Evolutionary conservation across 768 basidiomycete genomes (phyloP).

Genomic region (Exidia glandulosa): DNA sequence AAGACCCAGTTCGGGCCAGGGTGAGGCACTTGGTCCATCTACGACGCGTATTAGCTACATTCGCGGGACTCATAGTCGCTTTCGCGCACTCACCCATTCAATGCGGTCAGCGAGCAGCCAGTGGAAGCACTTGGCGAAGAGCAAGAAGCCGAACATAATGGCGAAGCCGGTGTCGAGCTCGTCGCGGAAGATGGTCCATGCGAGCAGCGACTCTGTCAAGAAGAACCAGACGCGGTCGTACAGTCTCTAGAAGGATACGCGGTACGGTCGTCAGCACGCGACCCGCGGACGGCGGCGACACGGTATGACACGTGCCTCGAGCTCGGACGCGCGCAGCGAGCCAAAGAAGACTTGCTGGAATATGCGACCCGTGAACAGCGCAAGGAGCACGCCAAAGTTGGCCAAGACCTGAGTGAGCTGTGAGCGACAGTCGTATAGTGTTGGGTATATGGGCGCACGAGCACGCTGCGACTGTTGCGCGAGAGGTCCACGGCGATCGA

Average conservation of each 20-base stretch:
- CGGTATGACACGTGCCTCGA: slow-evolving; percentile 59
- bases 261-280: too few species aligned
- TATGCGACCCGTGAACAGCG: slow-evolving; percentile 62
- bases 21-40: slow-evolving; percentile 97
- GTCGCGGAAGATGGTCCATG: slow-evolving; percentile 94
- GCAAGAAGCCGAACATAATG: slow-evolving; percentile 86
- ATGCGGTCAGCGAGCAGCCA: slow-evolving; percentile 94
- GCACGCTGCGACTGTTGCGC: slow-evolving; percentile 81
- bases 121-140: slow-evolving; percentile 95
- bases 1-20: slow-evolving; percentile 75
- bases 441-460: slow-evolving; percentile 41
- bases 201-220: slow-evolving; percentile 89
- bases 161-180: slow-evolving; percentile 90
- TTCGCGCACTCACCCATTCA: slow-evolving; percentile 66
- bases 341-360: slow-evolving; percentile 91
- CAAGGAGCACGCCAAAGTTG: slow-evolving; percentile 77
- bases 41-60: neutral
- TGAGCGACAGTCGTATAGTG: slow-evolving; percentile 2
- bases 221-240: slow-evolving; percentile 98
- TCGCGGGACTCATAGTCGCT: neutral
- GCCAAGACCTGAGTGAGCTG: slow-evolving; percentile 56
- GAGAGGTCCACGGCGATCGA: slow-evolving; percentile 88
- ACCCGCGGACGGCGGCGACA: too few species aligned
- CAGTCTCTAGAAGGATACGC: slow-evolving; percentile 60
- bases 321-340: slow-evolving; percentile 69